These are phyloP conservation scores for Micractinium conductrix DNA, from an alignment of 139 green algal species.

Conservation along the genomic window DNA sequence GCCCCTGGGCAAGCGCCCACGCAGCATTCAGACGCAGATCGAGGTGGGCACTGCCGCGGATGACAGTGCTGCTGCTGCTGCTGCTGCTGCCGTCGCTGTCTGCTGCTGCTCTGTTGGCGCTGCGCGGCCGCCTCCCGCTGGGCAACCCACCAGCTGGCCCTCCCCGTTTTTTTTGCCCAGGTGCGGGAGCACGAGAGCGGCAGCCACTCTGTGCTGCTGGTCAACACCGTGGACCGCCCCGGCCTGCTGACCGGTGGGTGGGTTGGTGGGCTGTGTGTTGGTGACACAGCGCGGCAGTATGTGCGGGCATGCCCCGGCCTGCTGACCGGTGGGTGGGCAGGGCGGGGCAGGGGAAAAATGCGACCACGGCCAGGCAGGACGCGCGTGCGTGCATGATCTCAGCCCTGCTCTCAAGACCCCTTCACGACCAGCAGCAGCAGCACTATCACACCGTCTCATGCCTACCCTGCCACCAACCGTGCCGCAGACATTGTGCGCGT, in stretches of 20 bases:
- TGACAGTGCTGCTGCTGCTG: too few relatives aligned
- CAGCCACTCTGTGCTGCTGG: constrained; percentile 51
- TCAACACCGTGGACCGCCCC: constrained; percentile 76
- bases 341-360: background rate
- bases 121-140: too few relatives aligned
- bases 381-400: background rate
- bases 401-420: too few relatives aligned
- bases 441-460: background rate
- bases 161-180: background rate
- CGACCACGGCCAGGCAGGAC: background rate
- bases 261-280: too few relatives aligned
- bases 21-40: constrained; percentile 55
- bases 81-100: too few relatives aligned
- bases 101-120: too few relatives aligned
- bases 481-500: constrained; percentile 68
- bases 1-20: constrained; percentile 63
- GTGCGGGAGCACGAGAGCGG: constrained; percentile 49
- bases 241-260: constrained; percentile 66
- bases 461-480: background rate
- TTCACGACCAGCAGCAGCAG: too few relatives aligned
- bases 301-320: too few relatives aligned
- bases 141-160: too few relatives aligned
- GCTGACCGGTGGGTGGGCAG: too few relatives aligned
- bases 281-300: too few relatives aligned
- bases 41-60: too few relatives aligned